A percentile compares a stretch with the other conserved stretches of the same genome.
Conservation (phyloP, 257 asterid genomes). For the Capsicum rhomboideum region DNA sequence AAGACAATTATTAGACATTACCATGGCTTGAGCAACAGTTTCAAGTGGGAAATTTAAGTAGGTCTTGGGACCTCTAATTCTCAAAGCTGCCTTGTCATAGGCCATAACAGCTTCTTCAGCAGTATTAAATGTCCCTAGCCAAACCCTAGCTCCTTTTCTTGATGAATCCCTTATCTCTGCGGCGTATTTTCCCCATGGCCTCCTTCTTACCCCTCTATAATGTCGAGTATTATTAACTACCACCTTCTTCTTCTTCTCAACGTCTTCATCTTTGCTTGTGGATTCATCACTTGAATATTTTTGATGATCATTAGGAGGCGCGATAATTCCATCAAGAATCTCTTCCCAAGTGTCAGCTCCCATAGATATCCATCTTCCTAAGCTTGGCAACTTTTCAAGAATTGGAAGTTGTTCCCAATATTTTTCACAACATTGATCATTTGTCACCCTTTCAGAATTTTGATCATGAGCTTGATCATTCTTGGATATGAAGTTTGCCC, state of each 20-base stretch:
- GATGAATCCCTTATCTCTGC: constrained; percentile 75
- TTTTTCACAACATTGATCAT: not conserved
- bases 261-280: not conserved
- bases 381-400: constrained; percentile 55
- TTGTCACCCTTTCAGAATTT: not conserved
- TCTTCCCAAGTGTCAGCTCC: constrained; percentile 69
- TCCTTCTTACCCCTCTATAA: constrained; percentile 61
- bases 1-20: constrained; percentile 2
- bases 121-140: constrained; percentile 74
- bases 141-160: constrained; percentile 54
- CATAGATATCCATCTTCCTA: constrained; percentile 67
- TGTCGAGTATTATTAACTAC: constrained; percentile 5
- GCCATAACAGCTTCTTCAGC: constrained; percentile 86
- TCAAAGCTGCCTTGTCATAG: constrained; percentile 60
- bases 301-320: not conserved
- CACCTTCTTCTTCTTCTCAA: not conserved
- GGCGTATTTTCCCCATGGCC: constrained; percentile 85
- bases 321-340: constrained; percentile 27
- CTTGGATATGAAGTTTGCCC: constrained; percentile 9
- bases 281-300: not conserved
- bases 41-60: constrained; percentile 53
- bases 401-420: constrained; percentile 35
- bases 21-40: constrained; percentile 18
- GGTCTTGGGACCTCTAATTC: constrained; percentile 61
- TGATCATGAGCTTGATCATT: not conserved